A percentile compares a stretch with the other conserved stretches of the same genome.
Conservation (phyloP, 768 basidiomycete species). For the Lactifluus pinguis region DNA sequence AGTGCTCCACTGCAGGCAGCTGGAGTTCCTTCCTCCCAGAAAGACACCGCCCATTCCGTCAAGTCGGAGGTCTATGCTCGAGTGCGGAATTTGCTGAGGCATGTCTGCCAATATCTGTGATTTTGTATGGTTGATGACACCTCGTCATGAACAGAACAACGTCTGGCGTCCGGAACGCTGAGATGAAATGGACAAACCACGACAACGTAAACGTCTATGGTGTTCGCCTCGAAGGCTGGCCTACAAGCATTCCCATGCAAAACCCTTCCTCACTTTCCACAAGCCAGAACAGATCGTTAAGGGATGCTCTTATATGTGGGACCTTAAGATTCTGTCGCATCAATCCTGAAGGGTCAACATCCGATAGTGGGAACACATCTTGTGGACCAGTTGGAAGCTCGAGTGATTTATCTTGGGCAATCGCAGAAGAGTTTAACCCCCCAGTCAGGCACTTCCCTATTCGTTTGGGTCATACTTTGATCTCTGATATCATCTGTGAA, state of each 20-base stretch:
- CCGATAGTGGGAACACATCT: background rate
- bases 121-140: conserved; percentile 4
- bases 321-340: conserved; percentile 34
- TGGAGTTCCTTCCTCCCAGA: conserved; percentile 5
- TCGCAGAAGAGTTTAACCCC: conserved; percentile 11
- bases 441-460: conserved; percentile 10
- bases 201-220: conserved; percentile 47
- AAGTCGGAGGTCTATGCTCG: conserved; percentile 19
- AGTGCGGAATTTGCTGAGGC: conserved; percentile 15
- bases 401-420: conserved; percentile 17
- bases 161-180: conserved; percentile 53
- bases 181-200: conserved; percentile 72
- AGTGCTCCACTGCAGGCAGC: background rate
- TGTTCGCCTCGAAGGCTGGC: conserved; percentile 58
- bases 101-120: background rate
- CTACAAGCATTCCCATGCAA: conserved; percentile 43
- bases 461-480: background rate
- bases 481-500: background rate
- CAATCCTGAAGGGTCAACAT: background rate
- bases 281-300: conserved; percentile 43
- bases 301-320: conserved; percentile 42
- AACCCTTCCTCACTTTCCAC: conserved; percentile 54
- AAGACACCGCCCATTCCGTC: conserved; percentile 14
- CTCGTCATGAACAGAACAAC: conserved; percentile 31
- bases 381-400: background rate